A percentile compares a stretch with the other conserved stretches of the same genome.
Conservation (phyloP, 2,329 filamentous ascomycete species). For the Cytospora piceae region DNA sequence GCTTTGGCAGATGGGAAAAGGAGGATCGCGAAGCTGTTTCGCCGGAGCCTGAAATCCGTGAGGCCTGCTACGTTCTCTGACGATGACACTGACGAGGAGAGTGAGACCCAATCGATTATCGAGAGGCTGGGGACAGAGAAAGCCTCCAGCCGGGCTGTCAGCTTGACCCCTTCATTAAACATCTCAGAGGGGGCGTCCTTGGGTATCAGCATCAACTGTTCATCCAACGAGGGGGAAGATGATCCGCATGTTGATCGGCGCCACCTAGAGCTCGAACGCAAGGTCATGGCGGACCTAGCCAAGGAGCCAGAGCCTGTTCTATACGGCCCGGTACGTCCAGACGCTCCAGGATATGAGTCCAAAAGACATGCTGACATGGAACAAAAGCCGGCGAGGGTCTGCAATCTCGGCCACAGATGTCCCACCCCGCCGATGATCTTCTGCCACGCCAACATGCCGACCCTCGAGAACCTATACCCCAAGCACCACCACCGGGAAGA, state of each 20-base stretch:
- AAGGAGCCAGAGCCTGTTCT: constrained; percentile 6
- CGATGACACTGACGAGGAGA: not conserved
- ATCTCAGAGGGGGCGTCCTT: not conserved
- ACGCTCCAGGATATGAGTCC: not conserved
- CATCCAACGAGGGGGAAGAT: constrained; percentile 19
- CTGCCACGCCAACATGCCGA: constrained; percentile 21
- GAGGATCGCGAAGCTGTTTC: constrained; percentile 9
- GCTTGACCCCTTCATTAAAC: constrained; percentile 3
- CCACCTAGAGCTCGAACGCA: constrained; percentile 8
- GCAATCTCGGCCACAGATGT: constrained; percentile 22
- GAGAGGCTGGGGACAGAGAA: not conserved
- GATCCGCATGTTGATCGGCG: constrained; percentile 12
- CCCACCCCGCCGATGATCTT: constrained; percentile 22
- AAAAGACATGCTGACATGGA: not conserved
- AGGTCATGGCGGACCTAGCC: constrained; percentile 13
- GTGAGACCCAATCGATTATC: not conserved
- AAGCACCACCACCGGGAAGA: constrained; percentile 24
- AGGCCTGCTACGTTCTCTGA: not conserved
- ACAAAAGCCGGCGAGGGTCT: not conserved
- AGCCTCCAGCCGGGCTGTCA: not conserved
- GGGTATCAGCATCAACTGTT: not conserved
- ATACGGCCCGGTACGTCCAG: constrained; percentile 9
- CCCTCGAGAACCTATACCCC: constrained; percentile 16
- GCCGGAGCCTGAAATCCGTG: constrained; percentile 2
- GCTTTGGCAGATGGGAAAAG: constrained; percentile 5